Base-by-base conservation (phyloP, 208 protist genomes). In the Acanthamoeba divionensis region DNA sequence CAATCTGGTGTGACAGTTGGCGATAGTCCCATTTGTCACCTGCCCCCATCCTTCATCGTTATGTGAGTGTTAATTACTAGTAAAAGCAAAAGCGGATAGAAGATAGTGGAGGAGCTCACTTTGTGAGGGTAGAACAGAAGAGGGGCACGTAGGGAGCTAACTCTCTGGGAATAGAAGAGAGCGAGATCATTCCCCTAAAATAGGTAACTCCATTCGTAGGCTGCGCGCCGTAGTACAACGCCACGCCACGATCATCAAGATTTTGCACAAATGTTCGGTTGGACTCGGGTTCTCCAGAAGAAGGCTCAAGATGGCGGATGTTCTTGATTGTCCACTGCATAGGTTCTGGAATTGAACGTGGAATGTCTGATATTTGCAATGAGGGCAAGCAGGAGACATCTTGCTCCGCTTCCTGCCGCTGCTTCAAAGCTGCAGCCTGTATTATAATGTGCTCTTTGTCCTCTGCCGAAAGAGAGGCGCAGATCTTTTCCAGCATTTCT, bases 171-270 rank as follows among this genome's bases (percentile, higher is more conserved):
- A 88, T 36, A 15, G 26, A 38, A 45, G 66, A 33, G 26, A 88
- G 36, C 2, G 52, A 66, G 36, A 31, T n/a, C 5, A 88, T 31
- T 24, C 24, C 80, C 4, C 80, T n/a, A 31, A 88, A 71, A 45
- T 88, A 88, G 57, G 80, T 88, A 41, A 88, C 26, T 18, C 80
- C 80, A 45, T 88, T 88, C 21, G 80, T 88, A 8, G 80, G 80
- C 44, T 88, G 80, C 33, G 80, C 60, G 15, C 66, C 80, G 29
- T 54, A 66, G 41, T 73, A 18, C 57, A 71, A 44, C 5, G 57
- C 60, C 4, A 88, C 24, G n/a, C n/a, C n/a, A n/a, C n/a, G n/a
- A n/a, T n/a, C n/a, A n/a, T n/a, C n/a, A n/a, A n/a, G n/a, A n/a
- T n/a, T n/a, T n/a, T n/a, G n/a, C n/a, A n/a, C n/a, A n/a, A n/a